A percentile compares a stretch with the other conserved stretches of the same genome.
phyloP scores from a whole-genome alignment of 768 basidiomycete genomes.

The Trametes meyenii region DNA sequence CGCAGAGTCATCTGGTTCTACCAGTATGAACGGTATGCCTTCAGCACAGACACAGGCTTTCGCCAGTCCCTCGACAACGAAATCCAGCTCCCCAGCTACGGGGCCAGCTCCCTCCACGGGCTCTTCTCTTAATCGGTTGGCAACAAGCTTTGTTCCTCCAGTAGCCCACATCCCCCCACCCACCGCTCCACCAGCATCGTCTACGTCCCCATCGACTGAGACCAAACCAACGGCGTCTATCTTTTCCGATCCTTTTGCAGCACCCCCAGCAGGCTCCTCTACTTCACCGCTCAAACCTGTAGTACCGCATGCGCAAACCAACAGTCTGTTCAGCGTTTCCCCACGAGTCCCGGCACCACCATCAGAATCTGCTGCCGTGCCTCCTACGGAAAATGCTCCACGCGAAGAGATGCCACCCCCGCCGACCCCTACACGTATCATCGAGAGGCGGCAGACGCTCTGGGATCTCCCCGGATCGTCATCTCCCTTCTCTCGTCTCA shows the following conservation, averaged over 20 bases:
- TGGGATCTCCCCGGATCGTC: slow-evolving; percentile 30
- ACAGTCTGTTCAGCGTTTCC: background rate
- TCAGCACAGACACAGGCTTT: background rate
- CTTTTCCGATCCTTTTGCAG: slow-evolving; percentile 7
- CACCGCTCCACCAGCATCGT: background rate
- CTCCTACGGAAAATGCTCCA: background rate
- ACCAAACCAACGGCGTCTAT: background rate
- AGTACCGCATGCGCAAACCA: background rate
- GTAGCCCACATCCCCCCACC: background rate
- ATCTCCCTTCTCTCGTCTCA: slow-evolving; percentile 23
- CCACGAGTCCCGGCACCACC: background rate
- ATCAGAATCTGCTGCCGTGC: background rate
- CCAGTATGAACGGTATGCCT: background rate
- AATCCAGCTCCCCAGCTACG: background rate
- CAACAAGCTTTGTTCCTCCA: slow-evolving; percentile 12
- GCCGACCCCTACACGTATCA: slow-evolving; percentile 17
- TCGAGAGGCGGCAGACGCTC: slow-evolving; percentile 29
- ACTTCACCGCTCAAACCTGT: background rate
- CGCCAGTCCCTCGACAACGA: background rate
- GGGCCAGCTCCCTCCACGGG: background rate
- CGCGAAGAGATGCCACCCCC: slow-evolving; percentile 8
- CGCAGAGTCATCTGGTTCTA: background rate
- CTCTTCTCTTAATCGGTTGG: slow-evolving; percentile 17
- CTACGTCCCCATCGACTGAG: background rate
- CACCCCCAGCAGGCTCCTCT: background rate